phyloP scores from a whole-genome alignment of 345 rosid genomes.

The Mallotus nudiflorus region DNA sequence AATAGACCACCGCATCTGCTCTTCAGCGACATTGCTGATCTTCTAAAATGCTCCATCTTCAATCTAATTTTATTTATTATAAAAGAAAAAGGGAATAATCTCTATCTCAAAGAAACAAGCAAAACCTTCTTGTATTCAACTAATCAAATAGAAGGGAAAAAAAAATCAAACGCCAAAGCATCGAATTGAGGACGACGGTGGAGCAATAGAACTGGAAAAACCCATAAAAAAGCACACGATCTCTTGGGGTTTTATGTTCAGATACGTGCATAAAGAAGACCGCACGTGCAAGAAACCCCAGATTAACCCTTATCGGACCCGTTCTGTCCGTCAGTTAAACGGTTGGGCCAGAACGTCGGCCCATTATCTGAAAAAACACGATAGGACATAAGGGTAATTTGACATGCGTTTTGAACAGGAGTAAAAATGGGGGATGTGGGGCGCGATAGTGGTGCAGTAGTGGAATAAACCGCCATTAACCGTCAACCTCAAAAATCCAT shows the following conservation, averaged over 20 bases:
- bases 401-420: not conserved
- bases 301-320: not conserved
- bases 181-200: not conserved
- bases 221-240: not conserved
- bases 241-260: slow-evolving; percentile 15
- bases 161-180: not conserved
- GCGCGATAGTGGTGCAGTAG: slow-evolving; percentile 18
- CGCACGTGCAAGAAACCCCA: slow-evolving; percentile 9
- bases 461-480: slow-evolving; percentile 30
- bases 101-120: not conserved
- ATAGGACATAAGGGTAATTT: slow-evolving; percentile 12
- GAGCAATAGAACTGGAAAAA: slow-evolving; percentile 13
- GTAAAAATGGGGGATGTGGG: slow-evolving; percentile 20
- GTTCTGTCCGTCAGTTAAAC: too few relatives aligned
- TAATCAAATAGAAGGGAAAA: not conserved
- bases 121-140: not conserved
- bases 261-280: slow-evolving; percentile 5
- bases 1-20: slow-evolving; percentile 6
- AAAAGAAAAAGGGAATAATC: not conserved
- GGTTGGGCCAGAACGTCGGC: not conserved
- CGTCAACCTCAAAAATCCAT: slow-evolving; percentile 8
- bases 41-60: slow-evolving; percentile 16
- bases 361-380: not conserved
- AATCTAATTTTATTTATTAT: not conserved
- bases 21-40: slow-evolving; percentile 12